A percentile compares a stretch with the other conserved stretches of the same genome.
phyloP scores from a whole-genome alignment of 2,329 filamentous ascomycete genomes.

The Triangularia setosa region DNA sequence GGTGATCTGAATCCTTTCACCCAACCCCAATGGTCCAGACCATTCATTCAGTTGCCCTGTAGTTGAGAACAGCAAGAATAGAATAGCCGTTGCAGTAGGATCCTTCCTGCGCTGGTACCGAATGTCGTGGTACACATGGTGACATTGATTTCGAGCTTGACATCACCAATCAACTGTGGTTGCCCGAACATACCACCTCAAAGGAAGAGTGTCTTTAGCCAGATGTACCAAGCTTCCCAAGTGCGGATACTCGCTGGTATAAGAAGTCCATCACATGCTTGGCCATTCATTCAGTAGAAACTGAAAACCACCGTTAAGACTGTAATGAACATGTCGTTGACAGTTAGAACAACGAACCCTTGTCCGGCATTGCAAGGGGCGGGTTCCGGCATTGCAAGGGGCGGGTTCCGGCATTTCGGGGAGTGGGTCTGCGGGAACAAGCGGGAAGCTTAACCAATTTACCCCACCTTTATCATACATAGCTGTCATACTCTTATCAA shows the following conservation, averaged over 20 bases:
- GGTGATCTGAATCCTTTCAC: background rate
- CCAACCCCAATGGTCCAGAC: background rate
- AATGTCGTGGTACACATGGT: no score
- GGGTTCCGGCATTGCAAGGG: background rate
- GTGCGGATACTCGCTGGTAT: no score
- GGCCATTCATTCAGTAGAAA: background rate
- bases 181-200: no score
- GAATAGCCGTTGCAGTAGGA: no score
- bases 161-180: no score
- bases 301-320: background rate
- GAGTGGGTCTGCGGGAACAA: background rate
- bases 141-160: no score
- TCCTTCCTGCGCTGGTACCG: no score
- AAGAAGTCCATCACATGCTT: background rate
- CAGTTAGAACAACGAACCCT: background rate
- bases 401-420: background rate
- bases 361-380: background rate
- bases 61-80: no score
- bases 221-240: no score
- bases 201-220: no score
- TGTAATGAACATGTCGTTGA: background rate
- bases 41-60: no score
- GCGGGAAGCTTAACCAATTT: background rate
- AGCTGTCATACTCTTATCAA: background rate
- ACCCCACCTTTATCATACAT: background rate